Evolutionary conservation across 2,329 filamentous ascomycete genomes (phyloP).

Genomic region (Ophiostoma montium): DNA sequence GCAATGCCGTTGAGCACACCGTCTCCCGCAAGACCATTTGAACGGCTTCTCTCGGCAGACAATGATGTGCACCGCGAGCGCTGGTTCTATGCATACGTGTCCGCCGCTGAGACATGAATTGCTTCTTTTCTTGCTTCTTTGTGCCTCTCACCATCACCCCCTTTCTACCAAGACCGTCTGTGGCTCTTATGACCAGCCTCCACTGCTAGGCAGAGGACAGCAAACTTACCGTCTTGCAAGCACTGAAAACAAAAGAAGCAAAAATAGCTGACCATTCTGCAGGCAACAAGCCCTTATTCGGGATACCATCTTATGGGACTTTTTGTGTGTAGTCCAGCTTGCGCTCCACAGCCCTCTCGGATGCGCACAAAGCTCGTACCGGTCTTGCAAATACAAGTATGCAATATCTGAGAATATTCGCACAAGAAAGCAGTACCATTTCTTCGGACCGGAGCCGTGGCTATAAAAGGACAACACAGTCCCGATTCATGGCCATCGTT

Average conservation of each 20-base stretch:
- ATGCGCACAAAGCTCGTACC: background rate
- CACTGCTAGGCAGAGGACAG: background rate
- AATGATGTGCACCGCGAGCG: too few relatives aligned
- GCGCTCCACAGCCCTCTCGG: background rate
- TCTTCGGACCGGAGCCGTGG: background rate
- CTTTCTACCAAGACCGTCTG: too few relatives aligned
- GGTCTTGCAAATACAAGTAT: background rate
- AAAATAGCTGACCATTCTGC: background rate
- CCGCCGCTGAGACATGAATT: background rate
- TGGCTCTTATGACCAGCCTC: background rate
- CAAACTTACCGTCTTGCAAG: background rate
- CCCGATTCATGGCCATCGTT: conserved; percentile 1
- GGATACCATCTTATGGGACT: background rate
- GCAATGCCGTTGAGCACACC: too few relatives aligned
- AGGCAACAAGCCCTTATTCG: background rate
- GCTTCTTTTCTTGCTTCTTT: too few relatives aligned
- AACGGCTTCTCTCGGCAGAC: too few relatives aligned
- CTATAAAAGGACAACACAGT: background rate
- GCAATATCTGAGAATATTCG: background rate
- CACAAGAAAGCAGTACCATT: conserved; percentile 1
- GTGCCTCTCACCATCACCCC: too few relatives aligned
- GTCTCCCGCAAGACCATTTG: too few relatives aligned
- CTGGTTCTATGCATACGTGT: too few relatives aligned
- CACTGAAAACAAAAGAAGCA: background rate
- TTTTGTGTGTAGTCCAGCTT: background rate